Evolutionary conservation across 345 rosid species (phyloP).

Genomic region (Rhodamnia argentea): DNA sequence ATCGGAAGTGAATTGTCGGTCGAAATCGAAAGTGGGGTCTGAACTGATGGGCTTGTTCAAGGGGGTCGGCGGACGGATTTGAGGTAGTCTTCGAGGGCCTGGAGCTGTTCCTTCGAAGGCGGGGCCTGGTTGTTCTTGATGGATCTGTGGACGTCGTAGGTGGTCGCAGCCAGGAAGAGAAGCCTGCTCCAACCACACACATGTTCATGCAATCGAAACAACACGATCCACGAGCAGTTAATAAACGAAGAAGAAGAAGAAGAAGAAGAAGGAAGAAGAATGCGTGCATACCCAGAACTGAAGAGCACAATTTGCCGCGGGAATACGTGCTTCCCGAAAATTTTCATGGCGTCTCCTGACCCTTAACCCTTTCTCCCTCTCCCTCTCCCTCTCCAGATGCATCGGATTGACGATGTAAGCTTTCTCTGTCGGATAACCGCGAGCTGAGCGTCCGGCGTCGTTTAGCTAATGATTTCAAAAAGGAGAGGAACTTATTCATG

Average conservation of each 20-base stretch:
- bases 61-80: conserved; percentile 4
- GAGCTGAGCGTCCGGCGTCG: no score
- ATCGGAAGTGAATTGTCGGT: not conserved
- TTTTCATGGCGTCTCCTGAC: conserved; percentile 2
- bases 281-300: conserved; percentile 7
- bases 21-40: not conserved
- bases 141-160: conserved; percentile 19
- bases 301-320: conserved; percentile 8
- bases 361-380: not conserved
- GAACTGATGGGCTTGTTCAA: not conserved
- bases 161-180: conserved; percentile 10
- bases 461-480: no score
- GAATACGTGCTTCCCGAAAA: conserved; percentile 6
- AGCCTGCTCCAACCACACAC: not conserved
- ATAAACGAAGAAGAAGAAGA: not conserved
- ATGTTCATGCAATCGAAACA: not conserved
- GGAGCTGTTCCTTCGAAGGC: conserved; percentile 8
- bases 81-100: conserved; percentile 10
- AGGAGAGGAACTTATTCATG: not conserved
- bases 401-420: not conserved
- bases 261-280: not conserved
- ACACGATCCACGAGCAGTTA: not conserved
- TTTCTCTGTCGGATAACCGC: no score
- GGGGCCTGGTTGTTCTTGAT: conserved; percentile 16
- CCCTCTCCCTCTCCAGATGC: not conserved